Percentiles rank a stretch among this genome's conserved stretches.
phyloP scores from a whole-genome alignment of 2,329 filamentous ascomycete species.

The Fusarium sp. region DNA sequence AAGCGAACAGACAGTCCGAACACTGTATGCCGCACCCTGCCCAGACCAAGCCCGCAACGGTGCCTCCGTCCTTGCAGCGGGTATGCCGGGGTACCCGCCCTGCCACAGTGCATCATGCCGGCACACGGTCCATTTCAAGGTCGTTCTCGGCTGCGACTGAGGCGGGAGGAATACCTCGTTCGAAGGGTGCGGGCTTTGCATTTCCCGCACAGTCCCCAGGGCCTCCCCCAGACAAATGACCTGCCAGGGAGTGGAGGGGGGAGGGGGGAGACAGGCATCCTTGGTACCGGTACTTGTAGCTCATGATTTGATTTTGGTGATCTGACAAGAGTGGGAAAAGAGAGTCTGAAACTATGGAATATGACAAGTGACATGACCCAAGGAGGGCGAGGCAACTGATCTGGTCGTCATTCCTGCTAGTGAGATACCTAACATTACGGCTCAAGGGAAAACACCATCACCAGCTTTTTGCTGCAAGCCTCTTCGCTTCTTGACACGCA shows the following conservation, averaged over 20 bases:
- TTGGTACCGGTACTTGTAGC: conserved; percentile 27
- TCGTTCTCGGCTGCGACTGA: background rate
- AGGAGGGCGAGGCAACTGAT: background rate
- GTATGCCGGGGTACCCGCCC: conserved; percentile 35
- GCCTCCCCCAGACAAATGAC: conserved; percentile 29
- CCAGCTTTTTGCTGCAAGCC: background rate
- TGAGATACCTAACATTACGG: background rate
- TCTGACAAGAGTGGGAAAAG: background rate
- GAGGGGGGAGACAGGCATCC: background rate
- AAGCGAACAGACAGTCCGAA: conserved; percentile 23
- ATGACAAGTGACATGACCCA: conserved; percentile 8
- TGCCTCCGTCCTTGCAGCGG: conserved; percentile 39
- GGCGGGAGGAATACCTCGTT: conserved; percentile 1
- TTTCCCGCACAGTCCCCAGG: conserved; percentile 27
- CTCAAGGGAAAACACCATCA: conserved; percentile 1
- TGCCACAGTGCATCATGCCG: conserved; percentile 11
- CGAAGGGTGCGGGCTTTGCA: conserved; percentile 11
- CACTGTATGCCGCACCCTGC: conserved; percentile 30
- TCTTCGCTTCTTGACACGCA: background rate
- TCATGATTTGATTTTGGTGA: conserved; percentile 11
- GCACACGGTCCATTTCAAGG: background rate
- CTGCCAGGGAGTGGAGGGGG: conserved; percentile 10
- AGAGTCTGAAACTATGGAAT: background rate
- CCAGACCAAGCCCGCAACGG: conserved; percentile 22
- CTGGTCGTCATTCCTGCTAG: conserved; percentile 20